Evolutionary conservation across 2,329 filamentous ascomycete species (phyloP), one percentile per base, ranked within the genome.

Genomic region (Lithohypha guttulata): DNA sequence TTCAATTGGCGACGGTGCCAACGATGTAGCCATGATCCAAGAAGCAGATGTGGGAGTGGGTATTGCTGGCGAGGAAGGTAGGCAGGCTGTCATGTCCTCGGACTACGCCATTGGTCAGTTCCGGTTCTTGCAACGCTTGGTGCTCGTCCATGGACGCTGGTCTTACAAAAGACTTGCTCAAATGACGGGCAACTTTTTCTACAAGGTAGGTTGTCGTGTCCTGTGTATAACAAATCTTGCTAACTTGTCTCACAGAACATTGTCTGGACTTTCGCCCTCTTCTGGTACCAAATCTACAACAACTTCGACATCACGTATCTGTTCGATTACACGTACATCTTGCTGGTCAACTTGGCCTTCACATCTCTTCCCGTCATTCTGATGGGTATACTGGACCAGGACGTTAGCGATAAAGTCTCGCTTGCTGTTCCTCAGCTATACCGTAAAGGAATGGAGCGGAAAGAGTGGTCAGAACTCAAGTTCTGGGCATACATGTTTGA

Each of bases 401-500:
- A 98, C 58, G 89, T 98, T 32, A 84, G 84, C 50, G 91, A 96
- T 59, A 81, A 79, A 55, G 84, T 98, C 20, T 95, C 91, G 6
- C 69, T 98, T 47, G 87, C 85, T 38, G 89, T 98, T 34, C 91
- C 91, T 29, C 85, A 98, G 59, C 75, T 98, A 22, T 98, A 98
- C 60, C 83, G 87, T 49, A 78, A 87, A 47, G 91, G 91, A 53
- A 98, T 98, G 52, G 87, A 96, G 66, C 80, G 89, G 44, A 75
- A 85, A 59, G 91, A 98, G 66, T 98, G 91, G 91, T 94, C 87
- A 3, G 84, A 93, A 59, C 68, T 66, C 37, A 98, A 98, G 63
- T 98, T 98, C 59, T 98, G 91, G 91, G 62, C 84, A 21, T 96
- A 98, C 65, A 96, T 98, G 91, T 39, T 78, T 49, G 91, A 98